Percentiles rank a stretch among this genome's conserved stretches.
Evolutionary conservation across 805 yeast genomes (phyloP).

Genomic region (Starmerella sp.): DNA sequence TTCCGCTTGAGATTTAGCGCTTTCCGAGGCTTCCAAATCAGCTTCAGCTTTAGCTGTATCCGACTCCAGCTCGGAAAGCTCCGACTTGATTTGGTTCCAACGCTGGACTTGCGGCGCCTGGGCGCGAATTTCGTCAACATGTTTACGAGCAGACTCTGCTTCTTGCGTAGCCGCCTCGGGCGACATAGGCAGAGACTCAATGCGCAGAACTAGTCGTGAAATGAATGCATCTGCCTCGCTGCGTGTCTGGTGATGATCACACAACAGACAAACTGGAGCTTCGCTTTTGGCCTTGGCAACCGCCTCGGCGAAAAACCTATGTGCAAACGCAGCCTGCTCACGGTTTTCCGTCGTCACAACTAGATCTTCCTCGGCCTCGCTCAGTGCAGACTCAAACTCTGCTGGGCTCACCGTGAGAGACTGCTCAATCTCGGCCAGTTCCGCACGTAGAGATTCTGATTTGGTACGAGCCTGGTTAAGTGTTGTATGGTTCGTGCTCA

Average conservation of each 20-base stretch:
- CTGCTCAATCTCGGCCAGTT: not conserved
- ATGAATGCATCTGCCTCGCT: conserved; percentile 22
- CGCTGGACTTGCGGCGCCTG: not conserved
- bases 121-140: conserved; percentile 11
- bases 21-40: not conserved
- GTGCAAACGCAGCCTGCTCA: conserved; percentile 58
- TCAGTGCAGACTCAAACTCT: conserved; percentile 28
- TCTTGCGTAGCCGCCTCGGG: conserved; percentile 31
- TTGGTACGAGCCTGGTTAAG: not conserved
- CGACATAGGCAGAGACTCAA: conserved; percentile 28
- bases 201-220: conserved; percentile 25
- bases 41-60: not conserved
- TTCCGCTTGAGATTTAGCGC: not conserved
- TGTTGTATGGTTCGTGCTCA: not conserved
- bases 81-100: not conserved
- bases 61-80: not conserved
- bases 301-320: conserved; percentile 60
- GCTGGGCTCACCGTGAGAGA: not conserved
- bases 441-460: not conserved
- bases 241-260: conserved; percentile 52
- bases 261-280: conserved; percentile 55
- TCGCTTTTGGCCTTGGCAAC: conserved; percentile 43
- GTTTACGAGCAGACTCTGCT: conserved; percentile 14
- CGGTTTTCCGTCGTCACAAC: conserved; percentile 50
- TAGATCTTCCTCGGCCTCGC: conserved; percentile 45